phyloP scores from a whole-genome alignment of 805 yeast species.

The Candida nemodendra region DNA sequence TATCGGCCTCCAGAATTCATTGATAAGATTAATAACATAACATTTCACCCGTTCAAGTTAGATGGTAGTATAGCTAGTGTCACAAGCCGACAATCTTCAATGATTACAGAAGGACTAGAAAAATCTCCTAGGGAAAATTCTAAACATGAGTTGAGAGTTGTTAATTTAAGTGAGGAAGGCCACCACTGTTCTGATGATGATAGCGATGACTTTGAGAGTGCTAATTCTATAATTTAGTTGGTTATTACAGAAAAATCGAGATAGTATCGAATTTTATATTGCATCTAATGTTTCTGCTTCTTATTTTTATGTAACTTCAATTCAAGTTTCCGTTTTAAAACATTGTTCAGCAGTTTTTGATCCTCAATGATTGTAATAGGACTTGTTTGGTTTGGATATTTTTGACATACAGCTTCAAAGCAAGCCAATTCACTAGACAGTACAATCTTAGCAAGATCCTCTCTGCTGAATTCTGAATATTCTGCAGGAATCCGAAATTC shows the following conservation, averaged over 20 bases:
- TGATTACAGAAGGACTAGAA: background rate
- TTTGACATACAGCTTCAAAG: constrained; percentile 37
- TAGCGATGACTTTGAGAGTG: background rate
- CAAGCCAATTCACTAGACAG: constrained; percentile 55
- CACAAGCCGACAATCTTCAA: background rate
- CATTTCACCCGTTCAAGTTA: background rate
- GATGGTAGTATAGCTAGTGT: background rate
- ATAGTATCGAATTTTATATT: too few relatives aligned
- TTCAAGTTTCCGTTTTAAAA: constrained; percentile 49
- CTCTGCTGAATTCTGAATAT: constrained; percentile 21
- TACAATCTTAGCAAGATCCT: constrained; percentile 53
- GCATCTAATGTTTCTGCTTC: constrained; percentile 26
- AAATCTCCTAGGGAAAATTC: background rate
- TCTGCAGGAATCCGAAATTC: constrained; percentile 17
- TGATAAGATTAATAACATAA: too few relatives aligned
- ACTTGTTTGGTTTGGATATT: constrained; percentile 25
- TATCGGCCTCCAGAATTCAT: background rate
- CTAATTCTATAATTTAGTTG: background rate
- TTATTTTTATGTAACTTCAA: constrained; percentile 26
- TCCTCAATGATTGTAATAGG: constrained; percentile 55
- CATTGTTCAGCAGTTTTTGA: constrained; percentile 55
- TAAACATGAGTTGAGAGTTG: background rate
- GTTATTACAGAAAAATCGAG: too few relatives aligned
- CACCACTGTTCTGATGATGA: background rate
- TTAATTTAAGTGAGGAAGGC: too few relatives aligned